These are phyloP conservation scores for Botrytis aclada DNA, from an alignment of 2,329 filamentous ascomycete genomes.

Conservation along the genomic window DNA sequence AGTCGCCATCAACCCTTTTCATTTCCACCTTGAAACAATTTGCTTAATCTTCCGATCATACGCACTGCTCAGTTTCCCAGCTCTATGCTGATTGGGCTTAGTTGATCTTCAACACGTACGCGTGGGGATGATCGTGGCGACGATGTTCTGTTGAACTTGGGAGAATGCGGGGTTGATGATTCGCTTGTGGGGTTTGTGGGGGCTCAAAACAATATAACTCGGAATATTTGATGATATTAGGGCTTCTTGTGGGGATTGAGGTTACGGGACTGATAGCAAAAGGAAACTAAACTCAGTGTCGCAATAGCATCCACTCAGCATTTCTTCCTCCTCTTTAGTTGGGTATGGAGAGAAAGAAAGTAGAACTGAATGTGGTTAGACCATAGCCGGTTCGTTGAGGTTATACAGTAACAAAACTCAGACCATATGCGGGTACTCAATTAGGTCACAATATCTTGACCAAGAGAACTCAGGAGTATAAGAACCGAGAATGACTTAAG, in stretches of 20 bases:
- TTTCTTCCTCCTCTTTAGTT: background rate
- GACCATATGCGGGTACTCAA: background rate
- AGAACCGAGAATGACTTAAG: background rate
- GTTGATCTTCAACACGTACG: background rate
- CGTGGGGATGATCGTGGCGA: background rate
- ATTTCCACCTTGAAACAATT: background rate
- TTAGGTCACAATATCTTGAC: background rate
- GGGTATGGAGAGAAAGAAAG: background rate
- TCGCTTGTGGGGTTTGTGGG: too few relatives aligned
- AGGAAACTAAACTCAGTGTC: background rate
- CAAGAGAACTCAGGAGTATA: background rate
- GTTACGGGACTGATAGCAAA: background rate
- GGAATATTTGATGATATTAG: background rate
- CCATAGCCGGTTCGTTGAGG: background rate
- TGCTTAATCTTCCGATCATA: background rate
- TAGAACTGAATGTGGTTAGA: background rate
- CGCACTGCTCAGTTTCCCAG: background rate
- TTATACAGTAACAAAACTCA: background rate
- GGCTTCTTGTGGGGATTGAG: background rate
- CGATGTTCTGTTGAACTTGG: background rate
- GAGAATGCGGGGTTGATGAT: background rate
- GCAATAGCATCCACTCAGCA: background rate
- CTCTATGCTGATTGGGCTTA: background rate
- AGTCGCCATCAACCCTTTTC: background rate
- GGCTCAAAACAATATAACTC: background rate